A percentile compares a stretch with the other conserved stretches of the same genome.
These are phyloP conservation scores for Arthromyces matolae DNA, from an alignment of 768 basidiomycete species.

Conservation along the genomic window DNA sequence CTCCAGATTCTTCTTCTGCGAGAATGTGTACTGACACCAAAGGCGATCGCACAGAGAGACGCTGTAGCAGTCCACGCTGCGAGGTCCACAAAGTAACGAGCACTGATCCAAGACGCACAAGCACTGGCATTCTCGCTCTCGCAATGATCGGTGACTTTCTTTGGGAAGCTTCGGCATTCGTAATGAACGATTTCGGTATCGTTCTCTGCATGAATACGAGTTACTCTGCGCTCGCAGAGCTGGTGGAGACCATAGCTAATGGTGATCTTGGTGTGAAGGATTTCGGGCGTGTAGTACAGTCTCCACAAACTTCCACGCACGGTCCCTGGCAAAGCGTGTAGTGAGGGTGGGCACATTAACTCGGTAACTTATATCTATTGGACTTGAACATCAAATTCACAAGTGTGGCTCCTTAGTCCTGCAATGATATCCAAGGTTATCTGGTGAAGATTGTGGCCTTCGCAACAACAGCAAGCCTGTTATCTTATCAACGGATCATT, in stretches of 20 bases:
- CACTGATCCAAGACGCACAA: constrained; percentile 70
- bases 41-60: constrained; percentile 53
- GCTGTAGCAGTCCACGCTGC: constrained; percentile 60
- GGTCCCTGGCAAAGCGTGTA: no score
- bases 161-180: constrained; percentile 65
- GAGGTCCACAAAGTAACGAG: constrained; percentile 62
- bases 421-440: no score
- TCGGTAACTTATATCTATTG: no score
- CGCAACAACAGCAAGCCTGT: no score
- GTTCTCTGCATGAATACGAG: constrained; percentile 46
- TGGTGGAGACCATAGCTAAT: constrained; percentile 56
- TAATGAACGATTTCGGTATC: constrained; percentile 50
- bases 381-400: no score
- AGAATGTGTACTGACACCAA: constrained; percentile 72
- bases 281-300: constrained; percentile 37
- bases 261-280: constrained; percentile 44
- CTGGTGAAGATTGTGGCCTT: no score
- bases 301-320: no score
- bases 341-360: no score
- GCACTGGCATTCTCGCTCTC: constrained; percentile 52
- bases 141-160: constrained; percentile 43
- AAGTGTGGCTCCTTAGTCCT: no score
- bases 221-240: constrained; percentile 51
- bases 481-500: no score
- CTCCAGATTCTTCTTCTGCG: constrained; percentile 75